These are phyloP conservation scores for Abortiporus biennis DNA, from an alignment of 1,284 basidiomycete species.

Conservation along the genomic window DNA sequence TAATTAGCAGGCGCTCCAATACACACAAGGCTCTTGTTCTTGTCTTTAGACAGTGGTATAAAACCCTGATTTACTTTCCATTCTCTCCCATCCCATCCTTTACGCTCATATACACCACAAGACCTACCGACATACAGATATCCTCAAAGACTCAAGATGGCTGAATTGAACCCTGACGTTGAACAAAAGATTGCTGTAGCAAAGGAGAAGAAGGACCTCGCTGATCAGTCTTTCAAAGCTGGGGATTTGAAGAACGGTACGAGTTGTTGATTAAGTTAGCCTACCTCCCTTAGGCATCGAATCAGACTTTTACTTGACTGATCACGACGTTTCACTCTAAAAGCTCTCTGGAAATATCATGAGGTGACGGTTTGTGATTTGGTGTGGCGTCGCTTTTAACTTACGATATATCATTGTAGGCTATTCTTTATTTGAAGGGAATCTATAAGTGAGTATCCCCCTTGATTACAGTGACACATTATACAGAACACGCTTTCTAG, in stretches of 20 bases:
- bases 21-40: background rate
- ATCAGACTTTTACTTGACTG: background rate
- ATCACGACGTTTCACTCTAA: conserved; percentile 1
- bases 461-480: no score
- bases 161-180: conserved; percentile 20
- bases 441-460: conserved; percentile 64
- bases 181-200: conserved; percentile 52
- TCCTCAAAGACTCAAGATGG: no score
- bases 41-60: no score
- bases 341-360: no score
- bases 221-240: conserved; percentile 68
- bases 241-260: conserved; percentile 58
- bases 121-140: no score
- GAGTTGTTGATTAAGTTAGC: background rate
- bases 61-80: no score
- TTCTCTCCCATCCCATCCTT: no score
- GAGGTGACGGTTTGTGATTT: conserved; percentile 6
- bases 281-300: background rate
- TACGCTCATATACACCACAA: no score
- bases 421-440: conserved; percentile 64
- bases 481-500: no score
- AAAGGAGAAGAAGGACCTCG: conserved; percentile 64
- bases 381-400: no score
- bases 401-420: no score
- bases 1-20: no score